Evolutionary conservation across 2,329 filamentous ascomycete genomes (phyloP).

Genomic region (Knoxdaviesia capensis): DNA sequence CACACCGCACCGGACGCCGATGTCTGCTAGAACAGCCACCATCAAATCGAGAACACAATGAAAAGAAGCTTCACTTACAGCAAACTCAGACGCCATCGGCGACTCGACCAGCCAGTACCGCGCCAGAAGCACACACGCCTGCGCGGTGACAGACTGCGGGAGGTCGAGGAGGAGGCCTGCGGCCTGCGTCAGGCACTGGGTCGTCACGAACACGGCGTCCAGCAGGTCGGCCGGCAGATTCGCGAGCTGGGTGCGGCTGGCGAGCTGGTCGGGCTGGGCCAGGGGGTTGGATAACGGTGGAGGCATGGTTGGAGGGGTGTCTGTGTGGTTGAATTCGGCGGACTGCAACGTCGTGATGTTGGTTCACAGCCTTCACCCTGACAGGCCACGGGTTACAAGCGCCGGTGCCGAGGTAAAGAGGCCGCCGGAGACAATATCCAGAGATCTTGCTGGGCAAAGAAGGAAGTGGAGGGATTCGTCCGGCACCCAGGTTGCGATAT

Average conservation of each 20-base stretch:
- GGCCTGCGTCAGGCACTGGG: constrained; percentile 55
- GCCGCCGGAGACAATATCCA: no score
- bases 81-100: constrained; percentile 37
- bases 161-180: constrained; percentile 66
- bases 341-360: no score
- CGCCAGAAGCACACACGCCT: constrained; percentile 64
- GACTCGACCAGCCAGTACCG: constrained; percentile 54
- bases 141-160: constrained; percentile 68
- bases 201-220: constrained; percentile 49
- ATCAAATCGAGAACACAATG: background rate
- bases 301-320: background rate
- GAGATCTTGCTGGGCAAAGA: no score
- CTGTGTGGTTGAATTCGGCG: no score
- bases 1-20: constrained; percentile 3
- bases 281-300: constrained; percentile 43
- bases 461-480: no score
- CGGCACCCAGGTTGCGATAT: no score
- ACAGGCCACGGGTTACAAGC: no score
- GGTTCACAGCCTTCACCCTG: no score
- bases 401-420: no score
- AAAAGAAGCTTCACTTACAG: constrained; percentile 14
- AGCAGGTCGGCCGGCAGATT: constrained; percentile 47
- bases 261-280: constrained; percentile 51
- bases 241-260: constrained; percentile 31
- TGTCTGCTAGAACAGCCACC: constrained; percentile 3